Evolutionary conservation across 441 rosid species (phyloP).

Genomic region (Aleurites moluccanus): DNA sequence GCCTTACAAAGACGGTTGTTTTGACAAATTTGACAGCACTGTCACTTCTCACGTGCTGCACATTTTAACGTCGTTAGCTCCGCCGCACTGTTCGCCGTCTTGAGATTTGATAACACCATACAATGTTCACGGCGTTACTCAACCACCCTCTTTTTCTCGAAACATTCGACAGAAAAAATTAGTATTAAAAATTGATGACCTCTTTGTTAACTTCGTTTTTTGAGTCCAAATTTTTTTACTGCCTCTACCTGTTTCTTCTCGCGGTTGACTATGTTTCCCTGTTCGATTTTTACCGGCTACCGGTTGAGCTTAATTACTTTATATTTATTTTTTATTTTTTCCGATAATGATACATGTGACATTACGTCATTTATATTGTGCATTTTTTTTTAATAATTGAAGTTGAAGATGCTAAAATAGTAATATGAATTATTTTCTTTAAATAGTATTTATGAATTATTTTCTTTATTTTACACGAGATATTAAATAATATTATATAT

Average conservation of each 20-base stretch:
- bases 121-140: not conserved
- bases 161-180: not conserved
- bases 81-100: not conserved
- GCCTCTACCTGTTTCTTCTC: no score
- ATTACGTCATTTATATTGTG: no score
- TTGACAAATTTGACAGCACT: constrained; percentile 3
- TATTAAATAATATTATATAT: no score
- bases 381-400: no score
- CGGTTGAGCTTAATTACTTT: not conserved
- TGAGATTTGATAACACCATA: not conserved
- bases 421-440: no score
- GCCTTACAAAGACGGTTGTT: not conserved
- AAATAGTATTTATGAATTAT: no score
- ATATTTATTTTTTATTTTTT: not conserved
- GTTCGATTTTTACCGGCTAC: not conserved
- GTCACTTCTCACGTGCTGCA: constrained; percentile 20
- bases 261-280: constrained; percentile 19
- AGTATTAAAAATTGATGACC: not conserved
- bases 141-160: not conserved
- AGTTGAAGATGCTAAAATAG: no score
- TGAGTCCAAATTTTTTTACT: no score
- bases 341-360: not conserved
- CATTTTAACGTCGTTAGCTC: constrained; percentile 13
- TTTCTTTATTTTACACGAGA: no score
- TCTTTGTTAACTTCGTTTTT: no score